These are phyloP conservation scores for Ogataea hybrid DNA, from an alignment of 1,139 yeast species.

Conservation along the genomic window DNA sequence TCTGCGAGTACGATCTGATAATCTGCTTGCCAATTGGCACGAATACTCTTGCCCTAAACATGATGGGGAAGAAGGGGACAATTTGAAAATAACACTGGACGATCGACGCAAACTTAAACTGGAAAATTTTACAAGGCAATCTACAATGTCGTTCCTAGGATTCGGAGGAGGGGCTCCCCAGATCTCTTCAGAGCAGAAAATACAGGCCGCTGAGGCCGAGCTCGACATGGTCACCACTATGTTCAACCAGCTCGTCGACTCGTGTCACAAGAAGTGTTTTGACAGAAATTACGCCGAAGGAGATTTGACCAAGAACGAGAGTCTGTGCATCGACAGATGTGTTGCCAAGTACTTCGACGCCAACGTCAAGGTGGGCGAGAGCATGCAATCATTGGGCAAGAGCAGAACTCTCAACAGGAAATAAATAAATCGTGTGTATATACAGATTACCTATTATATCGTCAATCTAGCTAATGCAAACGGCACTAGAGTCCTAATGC, in stretches of 20 bases:
- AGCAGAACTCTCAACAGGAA: conserved; percentile 30
- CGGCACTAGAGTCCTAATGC: conserved; percentile 48
- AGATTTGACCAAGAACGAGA: conserved; percentile 79
- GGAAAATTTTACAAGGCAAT: conserved; percentile 9
- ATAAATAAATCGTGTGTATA: conserved; percentile 10
- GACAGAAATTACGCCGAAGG: conserved; percentile 55
- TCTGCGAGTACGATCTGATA: conserved; percentile 3
- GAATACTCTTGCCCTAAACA: conserved; percentile 1
- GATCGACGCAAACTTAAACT: conserved; percentile 4
- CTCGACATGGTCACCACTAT: conserved; percentile 95
- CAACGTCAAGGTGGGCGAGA: conserved; percentile 91
- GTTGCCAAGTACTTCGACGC: conserved; percentile 96
- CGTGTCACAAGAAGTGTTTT: conserved; percentile 91
- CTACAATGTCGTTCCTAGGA: conserved; percentile 73
- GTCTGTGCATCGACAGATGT: conserved; percentile 94
- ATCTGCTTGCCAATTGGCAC: conserved; percentile 3
- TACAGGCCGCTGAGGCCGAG: conserved; percentile 85
- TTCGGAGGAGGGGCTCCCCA: conserved; percentile 80
- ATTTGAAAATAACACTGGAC: not conserved
- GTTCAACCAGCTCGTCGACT: conserved; percentile 84
- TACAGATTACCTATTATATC: conserved; percentile 8
- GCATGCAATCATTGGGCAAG: conserved; percentile 36
- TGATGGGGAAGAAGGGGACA: conserved; percentile 1
- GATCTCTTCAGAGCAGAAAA: conserved; percentile 68
- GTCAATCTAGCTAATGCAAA: not conserved